Base-by-base conservation (phyloP, 2,329 filamentous ascomycete species). In the Aspergillus sp. region DNA sequence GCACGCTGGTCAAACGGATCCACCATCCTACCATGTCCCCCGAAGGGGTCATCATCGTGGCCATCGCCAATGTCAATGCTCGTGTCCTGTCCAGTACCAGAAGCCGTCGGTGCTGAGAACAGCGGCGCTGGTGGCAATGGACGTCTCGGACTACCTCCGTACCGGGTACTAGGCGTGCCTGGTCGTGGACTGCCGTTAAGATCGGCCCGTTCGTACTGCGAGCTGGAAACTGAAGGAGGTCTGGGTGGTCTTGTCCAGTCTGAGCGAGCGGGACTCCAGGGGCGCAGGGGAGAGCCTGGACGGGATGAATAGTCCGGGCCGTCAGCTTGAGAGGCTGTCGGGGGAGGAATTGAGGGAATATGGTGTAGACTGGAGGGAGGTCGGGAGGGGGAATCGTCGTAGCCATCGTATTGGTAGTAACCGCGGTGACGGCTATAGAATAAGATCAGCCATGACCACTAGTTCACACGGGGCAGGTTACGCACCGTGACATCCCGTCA, bases 151-250 rank as follows among this genome's bases (percentile, higher is more conserved):
- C 89, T 94, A 3, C 90, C 87, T 17, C 90, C 87, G 65, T 97
- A 96, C 64, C 83, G 80, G 2, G 89, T 91, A 0, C 90, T 90
- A 1, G 91, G 90, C 0, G 91, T 96, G 4, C 91, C 91, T 1
- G 93, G 91, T 49, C 93, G 76, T 5, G 93, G 90, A 52, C 82
- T 90, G 43, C 93, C 93, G 61, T 97, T 91, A 50, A 97, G 71
- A 58, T 96, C 90, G 19, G 84, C 78, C 0, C 90, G 88, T 67
- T 97, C 93, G 67, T 93, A 97, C 3, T 83, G 78, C 20, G 85
- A 74, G 55, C 76, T 83, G 1, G 83, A 81, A 1, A 66, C 62
- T 0, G 68, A 69, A 1, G 87, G 81, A 1, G 87, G 86, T 7
- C 85, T 84, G 2, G 88, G 84, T 7, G 87, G 86, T 45, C 87